phyloP scores from a whole-genome alignment of 306 rosid species.

The Arachis stenosperma region DNA sequence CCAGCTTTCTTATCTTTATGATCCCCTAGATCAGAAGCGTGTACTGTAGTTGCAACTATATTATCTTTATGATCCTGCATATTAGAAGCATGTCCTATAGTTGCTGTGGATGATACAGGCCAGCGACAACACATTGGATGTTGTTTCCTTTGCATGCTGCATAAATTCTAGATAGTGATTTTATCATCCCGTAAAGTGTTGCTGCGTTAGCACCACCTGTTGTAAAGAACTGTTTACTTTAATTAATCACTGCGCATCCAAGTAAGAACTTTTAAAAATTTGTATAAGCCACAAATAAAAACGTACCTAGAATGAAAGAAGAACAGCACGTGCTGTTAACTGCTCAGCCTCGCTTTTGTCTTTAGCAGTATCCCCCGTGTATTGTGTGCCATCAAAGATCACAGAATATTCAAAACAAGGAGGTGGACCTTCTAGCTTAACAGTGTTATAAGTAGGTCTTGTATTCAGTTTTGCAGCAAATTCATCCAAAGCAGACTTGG shows the following conservation, averaged over 20 bases:
- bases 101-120: conserved; percentile 16
- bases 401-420: conserved; percentile 47
- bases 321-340: conserved; percentile 53
- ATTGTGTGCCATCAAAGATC: conserved; percentile 48
- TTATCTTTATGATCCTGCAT: background rate
- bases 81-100: conserved; percentile 3
- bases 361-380: conserved; percentile 42
- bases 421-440: conserved; percentile 27
- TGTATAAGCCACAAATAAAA: background rate
- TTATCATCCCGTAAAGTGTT: conserved; percentile 39
- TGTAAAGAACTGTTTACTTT: conserved; percentile 18
- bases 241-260: conserved; percentile 12
- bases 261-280: background rate
- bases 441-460: conserved; percentile 46
- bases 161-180: conserved; percentile 41
- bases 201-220: conserved; percentile 39
- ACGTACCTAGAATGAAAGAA: conserved; percentile 52
- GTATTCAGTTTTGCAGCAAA: conserved; percentile 52
- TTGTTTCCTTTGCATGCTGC: conserved; percentile 23
- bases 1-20: conserved; percentile 3
- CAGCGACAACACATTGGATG: background rate
- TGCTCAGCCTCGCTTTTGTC: conserved; percentile 64
- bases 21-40: background rate
- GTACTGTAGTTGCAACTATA: conserved; percentile 2
- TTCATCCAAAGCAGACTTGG: conserved; percentile 59